Evolutionary conservation across 441 rosid genomes (phyloP), one percentile per base, ranked within the genome.

Genomic region (Gossypium trilobum): DNA sequence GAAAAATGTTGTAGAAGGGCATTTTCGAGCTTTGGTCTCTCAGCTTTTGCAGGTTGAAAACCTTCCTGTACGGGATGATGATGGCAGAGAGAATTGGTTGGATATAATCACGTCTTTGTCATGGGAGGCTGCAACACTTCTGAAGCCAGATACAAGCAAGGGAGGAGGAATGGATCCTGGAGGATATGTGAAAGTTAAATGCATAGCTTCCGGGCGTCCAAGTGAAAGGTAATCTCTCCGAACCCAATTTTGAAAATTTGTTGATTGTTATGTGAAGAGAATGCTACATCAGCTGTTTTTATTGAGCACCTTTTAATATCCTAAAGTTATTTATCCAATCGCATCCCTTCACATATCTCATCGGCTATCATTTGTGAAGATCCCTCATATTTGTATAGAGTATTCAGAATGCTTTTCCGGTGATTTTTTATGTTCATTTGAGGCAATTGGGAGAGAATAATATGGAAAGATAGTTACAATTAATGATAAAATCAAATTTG

Each of bases 81-180:
- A 82, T 69, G 84, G 79, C 54, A 71, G 71, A 54, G 95, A 88
- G 68, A 80, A 83, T 73, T 89, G 95, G 95, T 78, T 89, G 77
- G 91, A 85, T 75, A 89, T 85, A 73, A 83, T 89, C 51, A 85
- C 95, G 9, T 84, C 88, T 72, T 81, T 89, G 74, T 88, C 95
- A 7, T 89, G 95, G 95, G 89, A 88, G 70, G 95, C 95, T 75
- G 92, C 95, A 20, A 78, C 91, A 23, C 87, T 88, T 74, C 85
- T 89, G 55, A 89, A 82, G 83, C 95, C 95, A 27, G 95, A 89
- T 81, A 88, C 81, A 31, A 89, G 95, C 74, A 85, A 72, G 78
- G 78, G 89, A 48, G 92, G 95, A 74, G 91, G 91, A 70, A 89
- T 89, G 95, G 95, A 88, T 79, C 95, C 95, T 5, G 95, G 92